phyloP scores from a whole-genome alignment of 2,329 filamentous ascomycete species.

The Elsinoe ampelina region DNA sequence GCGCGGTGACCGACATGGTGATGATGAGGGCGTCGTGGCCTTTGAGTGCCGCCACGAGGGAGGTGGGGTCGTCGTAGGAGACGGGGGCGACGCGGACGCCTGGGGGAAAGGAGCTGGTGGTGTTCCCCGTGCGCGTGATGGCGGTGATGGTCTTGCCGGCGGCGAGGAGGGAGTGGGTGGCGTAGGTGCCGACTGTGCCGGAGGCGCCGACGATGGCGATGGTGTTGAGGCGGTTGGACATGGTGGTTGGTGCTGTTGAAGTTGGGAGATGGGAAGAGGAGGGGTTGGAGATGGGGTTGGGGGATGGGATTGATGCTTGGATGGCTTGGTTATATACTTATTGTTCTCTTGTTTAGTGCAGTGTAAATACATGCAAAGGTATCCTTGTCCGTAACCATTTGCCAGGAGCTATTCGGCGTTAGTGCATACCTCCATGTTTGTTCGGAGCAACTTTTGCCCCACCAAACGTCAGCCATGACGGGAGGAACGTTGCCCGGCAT shows the following conservation, averaged over 20 bases:
- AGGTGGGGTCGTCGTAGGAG: conserved; percentile 21
- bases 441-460: too few species aligned
- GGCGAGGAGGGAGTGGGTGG: conserved; percentile 25
- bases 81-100: conserved; percentile 20
- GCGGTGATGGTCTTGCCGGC: conserved; percentile 29
- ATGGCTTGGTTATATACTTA: too few species aligned
- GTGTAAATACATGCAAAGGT: too few species aligned
- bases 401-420: too few species aligned
- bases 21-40: conserved; percentile 29
- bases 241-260: background rate
- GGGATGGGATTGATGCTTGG: background rate
- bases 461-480: too few species aligned
- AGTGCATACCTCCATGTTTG: too few species aligned
- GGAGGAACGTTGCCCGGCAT: too few species aligned
- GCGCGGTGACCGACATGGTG: conserved; percentile 23
- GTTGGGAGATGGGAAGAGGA: background rate
- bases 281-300: background rate
- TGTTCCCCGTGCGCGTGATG: conserved; percentile 32
- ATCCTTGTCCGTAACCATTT: too few species aligned
- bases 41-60: conserved; percentile 22
- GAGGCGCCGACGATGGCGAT: conserved; percentile 31
- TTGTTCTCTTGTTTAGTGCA: too few species aligned
- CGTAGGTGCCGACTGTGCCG: conserved; percentile 22
- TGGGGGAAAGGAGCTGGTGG: conserved; percentile 29
- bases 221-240: conserved; percentile 24